Evolutionary conservation across 768 basidiomycete species (phyloP).

Genomic region (Pisolithus sp.): DNA sequence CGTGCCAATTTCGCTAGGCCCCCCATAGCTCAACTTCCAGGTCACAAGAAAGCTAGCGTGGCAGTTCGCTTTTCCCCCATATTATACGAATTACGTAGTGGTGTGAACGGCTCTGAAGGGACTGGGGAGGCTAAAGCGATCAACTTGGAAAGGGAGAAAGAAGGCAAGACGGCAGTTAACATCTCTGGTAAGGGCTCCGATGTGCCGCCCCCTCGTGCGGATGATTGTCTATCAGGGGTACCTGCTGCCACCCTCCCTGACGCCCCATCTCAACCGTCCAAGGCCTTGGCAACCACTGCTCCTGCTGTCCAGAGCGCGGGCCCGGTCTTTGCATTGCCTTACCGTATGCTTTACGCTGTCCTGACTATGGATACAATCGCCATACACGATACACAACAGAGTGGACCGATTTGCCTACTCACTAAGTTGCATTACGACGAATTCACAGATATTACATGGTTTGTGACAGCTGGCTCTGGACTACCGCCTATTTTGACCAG

Average conservation of each 20-base stretch:
- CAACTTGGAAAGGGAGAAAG: conserved; percentile 59
- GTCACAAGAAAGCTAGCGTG: conserved; percentile 92
- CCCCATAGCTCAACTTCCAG: conserved; percentile 91
- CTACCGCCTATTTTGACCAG: conserved; percentile 3
- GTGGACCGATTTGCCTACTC: conserved; percentile 83
- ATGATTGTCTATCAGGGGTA: conserved; percentile 12
- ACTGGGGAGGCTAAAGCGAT: conserved; percentile 47
- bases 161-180: conserved; percentile 57
- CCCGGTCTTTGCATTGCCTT: conserved; percentile 83
- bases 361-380: conserved; percentile 94
- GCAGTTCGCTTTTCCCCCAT: conserved; percentile 93
- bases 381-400: conserved; percentile 96
- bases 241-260: conserved; percentile 2
- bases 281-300: conserved; percentile 23
- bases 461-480: conserved; percentile 25
- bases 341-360: conserved; percentile 92
- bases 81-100: conserved; percentile 80
- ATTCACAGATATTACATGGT: conserved; percentile 97
- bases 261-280: conserved; percentile 14
- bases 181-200: conserved; percentile 35
- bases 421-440: conserved; percentile 96
- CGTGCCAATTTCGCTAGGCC: conserved; percentile 90
- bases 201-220: conserved; percentile 3
- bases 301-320: conserved; percentile 43
- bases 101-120: conserved; percentile 33